Evolutionary conservation across 2,329 filamentous ascomycete genomes (phyloP).

Genomic region (Trichoderma hamatum): DNA sequence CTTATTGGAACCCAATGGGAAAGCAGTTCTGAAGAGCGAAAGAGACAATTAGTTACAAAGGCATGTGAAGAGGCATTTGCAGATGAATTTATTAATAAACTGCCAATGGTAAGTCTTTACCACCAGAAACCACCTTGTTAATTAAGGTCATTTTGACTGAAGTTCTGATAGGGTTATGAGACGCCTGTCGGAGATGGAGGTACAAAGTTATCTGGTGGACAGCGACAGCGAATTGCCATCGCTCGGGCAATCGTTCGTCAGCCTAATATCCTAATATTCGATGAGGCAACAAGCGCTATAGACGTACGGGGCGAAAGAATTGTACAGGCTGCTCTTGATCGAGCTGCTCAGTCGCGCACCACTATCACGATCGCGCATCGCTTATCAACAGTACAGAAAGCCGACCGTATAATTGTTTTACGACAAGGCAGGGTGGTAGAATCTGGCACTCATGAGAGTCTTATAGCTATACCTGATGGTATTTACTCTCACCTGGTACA

Average conservation of each 20-base stretch:
- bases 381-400: slow-evolving; percentile 45
- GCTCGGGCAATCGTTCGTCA: slow-evolving; percentile 64
- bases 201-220: slow-evolving; percentile 53
- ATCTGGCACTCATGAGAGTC: slow-evolving; percentile 33
- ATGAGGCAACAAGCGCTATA: slow-evolving; percentile 66
- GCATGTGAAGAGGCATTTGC: slow-evolving; percentile 33
- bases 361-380: slow-evolving; percentile 66
- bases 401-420: slow-evolving; percentile 40
- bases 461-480: not conserved
- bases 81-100: slow-evolving; percentile 33
- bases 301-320: slow-evolving; percentile 48
- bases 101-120: slow-evolving; percentile 21
- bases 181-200: slow-evolving; percentile 35
- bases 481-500: not conserved
- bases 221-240: slow-evolving; percentile 67
- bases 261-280: slow-evolving; percentile 64
- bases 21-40: slow-evolving; percentile 2
- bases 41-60: slow-evolving; percentile 25
- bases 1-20: slow-evolving; percentile 43
- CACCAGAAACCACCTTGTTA: not conserved
- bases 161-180: slow-evolving; percentile 29
- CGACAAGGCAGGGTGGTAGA: slow-evolving; percentile 34
- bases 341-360: slow-evolving; percentile 57
- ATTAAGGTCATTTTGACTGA: not conserved
- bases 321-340: slow-evolving; percentile 58